phyloP scores from a whole-genome alignment of 2,329 filamentous ascomycete genomes.

The Juglanconis oblonga region DNA sequence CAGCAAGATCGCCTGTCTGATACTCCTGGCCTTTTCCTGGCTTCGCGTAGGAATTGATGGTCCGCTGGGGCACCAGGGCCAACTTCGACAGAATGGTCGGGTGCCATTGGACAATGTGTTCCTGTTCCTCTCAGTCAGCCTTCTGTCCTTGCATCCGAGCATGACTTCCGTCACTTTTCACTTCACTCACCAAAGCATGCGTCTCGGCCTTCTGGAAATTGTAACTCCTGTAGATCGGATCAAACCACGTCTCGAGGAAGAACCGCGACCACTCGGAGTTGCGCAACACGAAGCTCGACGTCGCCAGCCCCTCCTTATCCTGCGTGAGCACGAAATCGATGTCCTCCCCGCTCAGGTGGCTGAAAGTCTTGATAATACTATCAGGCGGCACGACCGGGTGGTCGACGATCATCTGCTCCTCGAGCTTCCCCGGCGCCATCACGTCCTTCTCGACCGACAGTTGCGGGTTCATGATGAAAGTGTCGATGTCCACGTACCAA shows the following conservation, averaged over 20 bases:
- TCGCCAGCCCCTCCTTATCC: slow-evolving; percentile 74
- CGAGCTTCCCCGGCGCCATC: slow-evolving; percentile 64
- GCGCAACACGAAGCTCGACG: slow-evolving; percentile 74
- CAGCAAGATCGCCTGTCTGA: slow-evolving; percentile 79
- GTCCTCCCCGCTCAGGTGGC: slow-evolving; percentile 71
- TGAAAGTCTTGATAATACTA: slow-evolving; percentile 94
- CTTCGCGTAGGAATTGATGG: slow-evolving; percentile 74
- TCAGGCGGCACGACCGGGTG: slow-evolving; percentile 87
- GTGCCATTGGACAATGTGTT: slow-evolving; percentile 93
- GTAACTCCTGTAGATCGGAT: slow-evolving; percentile 88
- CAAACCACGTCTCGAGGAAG: slow-evolving; percentile 93
- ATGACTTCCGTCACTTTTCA: background rate
- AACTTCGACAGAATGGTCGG: slow-evolving; percentile 90
- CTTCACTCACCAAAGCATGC: slow-evolving; percentile 73
- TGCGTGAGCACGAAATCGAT: slow-evolving; percentile 83
- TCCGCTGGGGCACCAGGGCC: slow-evolving; percentile 81
- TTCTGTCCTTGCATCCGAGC: background rate
- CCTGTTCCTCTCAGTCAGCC: slow-evolving; percentile 47
- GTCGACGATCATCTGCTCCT: slow-evolving; percentile 79
- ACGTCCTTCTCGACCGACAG: slow-evolving; percentile 69
- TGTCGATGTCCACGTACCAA: slow-evolving; percentile 83
- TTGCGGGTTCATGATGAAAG: slow-evolving; percentile 82
- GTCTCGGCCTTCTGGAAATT: slow-evolving; percentile 94
- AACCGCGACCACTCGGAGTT: slow-evolving; percentile 90
- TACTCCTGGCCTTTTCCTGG: slow-evolving; percentile 61